These are phyloP conservation scores for Pestalotiopsis sp. DNA, from an alignment of 2,329 filamentous ascomycete species.

Conservation along the genomic window DNA sequence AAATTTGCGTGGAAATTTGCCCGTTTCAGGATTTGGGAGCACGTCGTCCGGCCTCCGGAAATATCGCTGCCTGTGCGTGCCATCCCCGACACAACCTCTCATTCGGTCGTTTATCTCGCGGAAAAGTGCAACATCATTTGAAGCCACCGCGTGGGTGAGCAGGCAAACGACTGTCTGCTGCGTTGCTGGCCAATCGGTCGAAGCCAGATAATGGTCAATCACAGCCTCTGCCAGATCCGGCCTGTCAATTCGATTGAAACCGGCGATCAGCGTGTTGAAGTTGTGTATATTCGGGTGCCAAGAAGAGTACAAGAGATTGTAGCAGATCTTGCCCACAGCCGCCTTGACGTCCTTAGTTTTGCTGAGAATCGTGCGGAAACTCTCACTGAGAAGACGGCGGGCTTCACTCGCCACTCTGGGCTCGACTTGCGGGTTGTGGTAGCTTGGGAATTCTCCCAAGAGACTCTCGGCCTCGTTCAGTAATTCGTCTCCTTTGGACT, in stretches of 20 bases:
- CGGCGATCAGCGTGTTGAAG: slow-evolving; percentile 71
- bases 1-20: slow-evolving; percentile 22
- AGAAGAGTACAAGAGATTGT: slow-evolving; percentile 66
- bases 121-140: slow-evolving; percentile 44
- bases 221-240: slow-evolving; percentile 55
- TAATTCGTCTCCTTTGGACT: slow-evolving; percentile 12
- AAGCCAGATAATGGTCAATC: slow-evolving; percentile 50
- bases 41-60: slow-evolving; percentile 31
- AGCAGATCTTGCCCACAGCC: slow-evolving; percentile 53
- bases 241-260: slow-evolving; percentile 57
- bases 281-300: slow-evolving; percentile 68
- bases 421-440: slow-evolving; percentile 21
- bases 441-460: slow-evolving; percentile 24
- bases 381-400: slow-evolving; percentile 24
- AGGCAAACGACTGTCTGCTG: slow-evolving; percentile 51
- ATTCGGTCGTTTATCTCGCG: slow-evolving; percentile 48
- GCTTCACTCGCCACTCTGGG: slow-evolving; percentile 12
- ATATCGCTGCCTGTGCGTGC: slow-evolving; percentile 20
- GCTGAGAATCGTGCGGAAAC: slow-evolving; percentile 31
- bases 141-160: slow-evolving; percentile 51
- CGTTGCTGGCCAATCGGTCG: slow-evolving; percentile 48
- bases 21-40: slow-evolving; percentile 22
- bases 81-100: slow-evolving; percentile 40
- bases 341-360: slow-evolving; percentile 25
- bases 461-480: slow-evolving; percentile 22